Evolutionary conservation across 108 stramenopile species (phyloP), one percentile per base, ranked within the genome.

Genomic region (Cyclotella sp.): DNA sequence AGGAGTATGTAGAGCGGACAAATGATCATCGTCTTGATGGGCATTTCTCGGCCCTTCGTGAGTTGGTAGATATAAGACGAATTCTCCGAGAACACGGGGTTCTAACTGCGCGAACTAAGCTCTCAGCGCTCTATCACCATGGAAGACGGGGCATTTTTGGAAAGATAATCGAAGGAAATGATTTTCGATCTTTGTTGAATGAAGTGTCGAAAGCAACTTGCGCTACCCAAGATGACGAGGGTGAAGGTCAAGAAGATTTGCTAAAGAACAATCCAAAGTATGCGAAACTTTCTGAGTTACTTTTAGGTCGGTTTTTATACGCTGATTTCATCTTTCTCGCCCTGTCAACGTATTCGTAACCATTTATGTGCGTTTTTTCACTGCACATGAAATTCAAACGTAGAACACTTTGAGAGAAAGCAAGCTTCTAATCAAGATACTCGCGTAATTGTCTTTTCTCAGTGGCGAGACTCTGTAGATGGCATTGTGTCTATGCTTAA

Each of bases 391-490:
- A 34, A 34, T 34, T 6, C 34, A 5, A 51, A 51, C 54, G 55
- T 71, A 15, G 89, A 90, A 41, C 97, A 97, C 58, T 97, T 97
- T 83, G 74, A 74, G 29, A 81, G 91, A 34, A 78, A 83, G 24
- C 27, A 73, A 41, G 87, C 89, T 10, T 63, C 52, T 24, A 60
- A 55, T 26, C 47, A 75, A 66, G 83, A 86, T 4, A 88, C 93
- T 8, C 84, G 95, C 14, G 94, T 84, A 4, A 98, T 98, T 67
- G 93, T 98, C 6, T 98, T 98, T 83, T 84, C 92, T 3, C 88
- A 95, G 34, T 90, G 86, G 77, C 83, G 97, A 22, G 90, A 92
- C 40, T 85, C 86, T 7, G 95, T 98, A 13, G 55, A 51, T 15
- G 91, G 90, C 34, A 93, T 98, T 64, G 89, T 92, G 10, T 60